Base-by-base conservation (phyloP, 2,329 filamentous ascomycete genomes). In the Exserohilum rostratum region DNA sequence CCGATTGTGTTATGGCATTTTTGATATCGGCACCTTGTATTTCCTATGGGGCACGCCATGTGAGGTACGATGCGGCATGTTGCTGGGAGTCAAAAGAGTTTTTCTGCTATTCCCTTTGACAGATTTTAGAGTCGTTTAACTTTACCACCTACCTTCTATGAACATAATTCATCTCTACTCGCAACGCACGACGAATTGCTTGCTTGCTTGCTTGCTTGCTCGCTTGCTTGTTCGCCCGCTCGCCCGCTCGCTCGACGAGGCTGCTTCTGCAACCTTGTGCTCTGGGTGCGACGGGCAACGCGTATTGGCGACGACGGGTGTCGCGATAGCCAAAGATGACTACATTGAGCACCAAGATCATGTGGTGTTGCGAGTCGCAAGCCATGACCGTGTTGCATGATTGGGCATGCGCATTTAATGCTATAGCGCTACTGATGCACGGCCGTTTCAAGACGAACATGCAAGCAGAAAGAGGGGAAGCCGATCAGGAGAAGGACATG, bases 1-100 rank as follows among this genome's bases (percentile, higher is more conserved):
- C 61, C 63, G 50, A 55, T 61, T 45, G 65, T 53, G 47, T 62
- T 61, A 65, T 61, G 69, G 70, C 67, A 72, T 72, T 55, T 55
- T 65, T 61, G 22, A 25, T 25, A 55, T 53, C 63, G 67, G 66
- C 65, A 69, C 63, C 62, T 60, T 67, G 61, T 70, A 54, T 71
- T 66, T 61, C 57, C 47, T 61, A 52, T 55, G 57, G 56, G 53
- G 55, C 55, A 60, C 57, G 56, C 56, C 64, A 59, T 62, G 53
- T 52, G 46, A 57, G 59, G 57, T 57, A 58, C 50, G 51, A 56
- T 55, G 52, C 52, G 56, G 57, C 57, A 64, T 62, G 61, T 48
- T 49, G 46, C 47, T 50, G 50, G 60, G 64, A 58, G 57, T 59
- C 57, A 68, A 68, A 66, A 68, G 55, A 58, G 62, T 50, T 56